Evolutionary conservation across 345 rosid genomes (phyloP).

Genomic region (Euphorbia tirucalli): DNA sequence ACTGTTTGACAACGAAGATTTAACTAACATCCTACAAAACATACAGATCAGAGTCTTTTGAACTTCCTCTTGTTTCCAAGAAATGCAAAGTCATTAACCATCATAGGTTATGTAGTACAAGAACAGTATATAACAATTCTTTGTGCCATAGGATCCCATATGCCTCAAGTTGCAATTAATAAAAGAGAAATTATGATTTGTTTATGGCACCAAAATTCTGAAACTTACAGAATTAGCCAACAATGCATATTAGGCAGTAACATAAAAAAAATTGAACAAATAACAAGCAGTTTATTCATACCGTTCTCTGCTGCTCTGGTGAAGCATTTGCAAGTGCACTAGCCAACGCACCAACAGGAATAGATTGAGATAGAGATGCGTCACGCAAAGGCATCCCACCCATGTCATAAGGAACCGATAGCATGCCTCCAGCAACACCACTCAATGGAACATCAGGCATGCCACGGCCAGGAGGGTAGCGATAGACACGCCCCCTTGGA

Average conservation of each 20-base stretch:
- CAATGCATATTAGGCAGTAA: background rate
- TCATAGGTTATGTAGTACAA: too few relatives aligned
- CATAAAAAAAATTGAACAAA: background rate
- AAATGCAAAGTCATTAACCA: too few relatives aligned
- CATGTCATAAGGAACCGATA: slow-evolving; percentile 24
- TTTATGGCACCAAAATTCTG: background rate
- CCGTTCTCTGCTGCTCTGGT: slow-evolving; percentile 30
- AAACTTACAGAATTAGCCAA: background rate
- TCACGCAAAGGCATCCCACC: slow-evolving; percentile 19
- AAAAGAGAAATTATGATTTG: background rate
- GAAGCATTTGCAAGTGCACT: slow-evolving; percentile 29
- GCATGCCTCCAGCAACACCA: slow-evolving; percentile 31
- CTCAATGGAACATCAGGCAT: slow-evolving; percentile 25
- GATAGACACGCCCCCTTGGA: slow-evolving; percentile 30
- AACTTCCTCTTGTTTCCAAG: background rate
- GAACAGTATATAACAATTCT: too few relatives aligned
- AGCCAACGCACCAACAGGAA: slow-evolving; percentile 23
- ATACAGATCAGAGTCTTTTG: background rate
- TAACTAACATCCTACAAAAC: too few relatives aligned
- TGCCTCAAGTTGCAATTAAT: background rate
- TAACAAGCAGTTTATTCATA: background rate
- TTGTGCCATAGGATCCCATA: too few relatives aligned
- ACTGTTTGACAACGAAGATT: too few relatives aligned
- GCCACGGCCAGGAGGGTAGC: slow-evolving; percentile 28
- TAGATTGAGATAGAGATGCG: slow-evolving; percentile 14